Evolutionary conservation across 1,284 basidiomycete species (phyloP), one percentile per base, ranked within the genome.

Genomic region (Leucoagaricus sp.): DNA sequence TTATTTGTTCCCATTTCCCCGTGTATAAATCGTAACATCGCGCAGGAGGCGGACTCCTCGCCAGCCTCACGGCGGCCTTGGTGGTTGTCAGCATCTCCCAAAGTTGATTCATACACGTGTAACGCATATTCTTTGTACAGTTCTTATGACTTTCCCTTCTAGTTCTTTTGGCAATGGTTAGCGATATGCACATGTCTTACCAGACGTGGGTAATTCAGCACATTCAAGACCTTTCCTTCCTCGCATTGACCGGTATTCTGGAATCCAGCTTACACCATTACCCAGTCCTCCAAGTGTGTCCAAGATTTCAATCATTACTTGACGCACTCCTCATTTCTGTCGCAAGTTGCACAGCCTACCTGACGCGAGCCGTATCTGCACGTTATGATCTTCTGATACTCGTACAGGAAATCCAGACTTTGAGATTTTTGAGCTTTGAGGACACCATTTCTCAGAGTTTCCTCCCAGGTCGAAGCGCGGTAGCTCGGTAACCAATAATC

Each of bases 111-210:
- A n/a, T 33, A 31, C n/a, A 41, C 38, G 8, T 41, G 49, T 51
- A 42, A 13, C 34, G 12, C 25, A 29, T 42, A 19, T 9, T 7
- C 34, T 17, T 26, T 36, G 17, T 17, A 26, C 8, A 26, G 5
- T 23, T 40, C 34, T 31, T 33, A 23, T 29, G 28, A 4, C 15
- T 23, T 13, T 28, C 41, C 19, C n/a, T 25, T 25, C 34, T n/a
- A 53, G 51, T 53, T 13, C 40, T 48, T 17, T 58, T n/a, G n/a
- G n/a, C n/a, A n/a, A n/a, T n/a, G 49, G 42, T 45, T 58, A 23
- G 51, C 57, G 4, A 26, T 53, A 3, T 58, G 54, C 25, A 44
- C 57, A 9, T 54, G 44, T 31, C 51, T 58, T 25, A 51, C 51
- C 10, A 58, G 54, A 33, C 29, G 57, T 58, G 26, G 5, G 57